Evolutionary conservation across 495 filamentous ascomycete genomes (phyloP).

Genomic region (Gamarada debralockiae): DNA sequence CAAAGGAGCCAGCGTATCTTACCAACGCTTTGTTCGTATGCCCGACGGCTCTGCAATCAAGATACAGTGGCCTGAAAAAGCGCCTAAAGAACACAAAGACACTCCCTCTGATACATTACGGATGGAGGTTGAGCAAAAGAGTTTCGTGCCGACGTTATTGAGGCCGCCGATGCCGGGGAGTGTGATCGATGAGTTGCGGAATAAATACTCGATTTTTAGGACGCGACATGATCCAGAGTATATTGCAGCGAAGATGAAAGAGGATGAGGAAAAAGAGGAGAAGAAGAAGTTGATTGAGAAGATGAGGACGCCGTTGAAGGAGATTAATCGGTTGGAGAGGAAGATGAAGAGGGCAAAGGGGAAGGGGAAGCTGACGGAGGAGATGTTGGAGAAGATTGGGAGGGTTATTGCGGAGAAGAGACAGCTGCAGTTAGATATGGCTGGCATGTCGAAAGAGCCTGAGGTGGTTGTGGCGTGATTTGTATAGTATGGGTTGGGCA

Average conservation of each 20-base stretch:
- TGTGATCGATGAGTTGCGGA: constrained; percentile 84
- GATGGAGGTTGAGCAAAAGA: constrained; percentile 67
- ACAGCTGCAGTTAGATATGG: constrained; percentile 30
- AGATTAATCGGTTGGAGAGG: constrained; percentile 33
- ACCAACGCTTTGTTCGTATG: constrained; percentile 39
- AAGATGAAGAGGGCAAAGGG: constrained; percentile 37
- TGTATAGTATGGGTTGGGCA: too few relatives aligned
- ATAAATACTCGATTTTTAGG: constrained; percentile 80
- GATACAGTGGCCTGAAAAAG: constrained; percentile 70
- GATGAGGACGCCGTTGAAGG: constrained; percentile 37
- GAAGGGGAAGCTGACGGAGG: constrained; percentile 40
- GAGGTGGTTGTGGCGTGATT: constrained; percentile 4
- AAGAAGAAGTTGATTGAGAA: constrained; percentile 35
- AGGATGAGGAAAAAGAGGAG: constrained; percentile 54
- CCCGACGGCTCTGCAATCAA: constrained; percentile 57
- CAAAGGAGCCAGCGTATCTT: constrained; percentile 12
- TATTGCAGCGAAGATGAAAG: constrained; percentile 55
- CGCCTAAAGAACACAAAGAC: constrained; percentile 46
- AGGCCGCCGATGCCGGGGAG: constrained; percentile 71
- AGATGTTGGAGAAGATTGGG: constrained; percentile 64
- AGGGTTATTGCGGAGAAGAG: constrained; percentile 58
- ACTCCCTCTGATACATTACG: constrained; percentile 66
- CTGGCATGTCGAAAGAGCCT: constrained; percentile 19
- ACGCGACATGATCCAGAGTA: constrained; percentile 72
- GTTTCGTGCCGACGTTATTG: constrained; percentile 71